These are phyloP conservation scores for Clathrus columnatus DNA, from an alignment of 768 basidiomycete genomes.

Conservation along the genomic window DNA sequence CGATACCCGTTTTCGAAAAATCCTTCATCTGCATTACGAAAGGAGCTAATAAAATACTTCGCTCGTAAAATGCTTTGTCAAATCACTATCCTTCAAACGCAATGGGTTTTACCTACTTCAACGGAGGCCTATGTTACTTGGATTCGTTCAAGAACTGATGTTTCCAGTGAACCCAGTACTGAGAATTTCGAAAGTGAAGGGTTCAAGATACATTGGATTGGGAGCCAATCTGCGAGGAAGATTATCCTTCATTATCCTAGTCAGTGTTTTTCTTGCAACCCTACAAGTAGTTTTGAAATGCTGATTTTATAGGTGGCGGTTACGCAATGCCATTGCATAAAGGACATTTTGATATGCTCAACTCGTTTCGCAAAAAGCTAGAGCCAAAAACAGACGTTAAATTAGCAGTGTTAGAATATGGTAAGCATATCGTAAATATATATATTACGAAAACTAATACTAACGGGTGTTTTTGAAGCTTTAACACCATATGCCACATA, in stretches of 20 bases:
- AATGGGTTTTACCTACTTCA: background rate
- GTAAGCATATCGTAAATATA: background rate
- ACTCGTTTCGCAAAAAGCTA: background rate
- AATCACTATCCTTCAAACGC: background rate
- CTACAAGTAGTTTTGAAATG: background rate
- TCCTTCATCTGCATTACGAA: too few species aligned
- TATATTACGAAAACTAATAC: background rate
- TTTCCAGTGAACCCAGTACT: background rate
- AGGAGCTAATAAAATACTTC: too few species aligned
- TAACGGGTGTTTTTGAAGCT: background rate
- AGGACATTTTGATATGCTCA: background rate
- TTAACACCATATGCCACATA: constrained; percentile 11
- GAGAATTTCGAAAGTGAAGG: background rate
- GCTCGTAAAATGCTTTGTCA: background rate
- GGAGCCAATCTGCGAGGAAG: background rate
- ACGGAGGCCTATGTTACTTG: background rate
- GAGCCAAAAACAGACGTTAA: background rate
- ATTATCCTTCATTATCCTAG: background rate
- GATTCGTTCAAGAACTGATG: background rate
- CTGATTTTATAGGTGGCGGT: constrained; percentile 2
- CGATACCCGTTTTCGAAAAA: too few species aligned
- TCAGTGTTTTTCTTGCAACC: background rate
- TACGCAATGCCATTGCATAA: background rate
- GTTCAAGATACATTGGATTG: constrained; percentile 5
- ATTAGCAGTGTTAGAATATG: background rate